Base-by-base conservation (phyloP, 139 green algal species). In the Astrephomene gubernaculifera region DNA sequence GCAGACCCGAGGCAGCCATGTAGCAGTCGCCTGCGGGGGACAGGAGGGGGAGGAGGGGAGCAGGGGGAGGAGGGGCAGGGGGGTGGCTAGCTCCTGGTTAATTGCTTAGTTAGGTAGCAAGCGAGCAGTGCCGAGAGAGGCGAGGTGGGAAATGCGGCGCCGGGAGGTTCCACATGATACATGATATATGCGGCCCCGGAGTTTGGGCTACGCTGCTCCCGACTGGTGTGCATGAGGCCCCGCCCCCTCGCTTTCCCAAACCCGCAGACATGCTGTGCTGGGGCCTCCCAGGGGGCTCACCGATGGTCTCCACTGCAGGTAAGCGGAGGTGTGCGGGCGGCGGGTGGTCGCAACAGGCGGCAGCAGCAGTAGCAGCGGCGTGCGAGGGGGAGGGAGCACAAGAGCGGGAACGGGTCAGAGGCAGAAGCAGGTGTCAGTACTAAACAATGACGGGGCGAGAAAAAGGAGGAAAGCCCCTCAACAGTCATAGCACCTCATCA, bases 271-370 rank as follows among this genome's bases (percentile, higher is more conserved):
- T 24, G 21, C 12, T 6, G 57, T 9, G 57, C 31, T 10, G 21
- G 57, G 57, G 24, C 63, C 29, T 41, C n/a, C n/a, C n/a, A n/a
- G n/a, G n/a, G n/a, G 29, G 29, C 60, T 45, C 75, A 67, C 78
- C 78, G 22, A 80, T 80, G 31, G 72, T 80, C 72, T 80, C 71
- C 8, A 79, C 71, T 79, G 71, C 71, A 24, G 31, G 12, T 1
- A 4, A 33, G 68, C 14, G 68, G 21, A 19, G 29, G 68, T 9
- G 38, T 29, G 57, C 19, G 14, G 14, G 57, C 6, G 57, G 19
- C 9, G 6, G 22, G 57, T 33, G 27, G 19, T 29, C 6, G 24
- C 57, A 65, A 17, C 49, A 57, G 49, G 49, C 49, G 49, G 49
- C 49, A 17, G 49, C 49, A 17, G 49, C 14, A 57, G 49, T 57